phyloP scores from a whole-genome alignment of 176 grass and related monocot genomes.

The Thinopyrum elongatum region DNA sequence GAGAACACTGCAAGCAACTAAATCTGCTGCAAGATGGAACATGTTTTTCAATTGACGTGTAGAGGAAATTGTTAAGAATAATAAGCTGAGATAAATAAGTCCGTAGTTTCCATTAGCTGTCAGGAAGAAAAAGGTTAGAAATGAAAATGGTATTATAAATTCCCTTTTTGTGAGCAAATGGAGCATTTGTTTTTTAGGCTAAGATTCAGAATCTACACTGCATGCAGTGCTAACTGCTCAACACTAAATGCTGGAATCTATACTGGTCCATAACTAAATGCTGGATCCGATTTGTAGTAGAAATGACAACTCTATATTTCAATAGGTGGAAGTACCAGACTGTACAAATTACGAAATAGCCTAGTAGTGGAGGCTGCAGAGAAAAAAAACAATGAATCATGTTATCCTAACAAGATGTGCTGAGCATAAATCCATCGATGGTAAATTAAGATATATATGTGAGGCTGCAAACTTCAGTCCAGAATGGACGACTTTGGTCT shows the following conservation, averaged over 20 bases:
- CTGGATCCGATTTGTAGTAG: neutral
- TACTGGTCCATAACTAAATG: neutral
- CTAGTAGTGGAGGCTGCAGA: neutral
- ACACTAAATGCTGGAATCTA: neutral
- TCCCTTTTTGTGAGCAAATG: neutral
- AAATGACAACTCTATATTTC: neutral
- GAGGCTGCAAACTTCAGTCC: too few relatives aligned
- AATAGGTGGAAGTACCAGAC: neutral
- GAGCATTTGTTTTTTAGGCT: neutral
- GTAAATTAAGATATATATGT: too few relatives aligned
- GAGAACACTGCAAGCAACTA: neutral
- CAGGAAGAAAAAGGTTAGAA: too few relatives aligned
- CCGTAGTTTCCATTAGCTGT: too few relatives aligned
- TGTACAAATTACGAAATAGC: neutral
- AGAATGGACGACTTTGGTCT: too few relatives aligned
- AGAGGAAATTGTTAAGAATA: neutral
- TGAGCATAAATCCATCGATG: too few relatives aligned
- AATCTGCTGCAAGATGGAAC: neutral
- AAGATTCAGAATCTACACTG: neutral
- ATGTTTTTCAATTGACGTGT: neutral
- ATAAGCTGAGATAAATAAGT: neutral
- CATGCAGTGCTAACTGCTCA: too few relatives aligned
- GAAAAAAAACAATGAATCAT: too few relatives aligned
- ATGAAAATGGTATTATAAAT: neutral
- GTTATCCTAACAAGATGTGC: too few relatives aligned